Base-by-base conservation (phyloP, 176 grass and related monocot species). In the Triticum aestivum region DNA sequence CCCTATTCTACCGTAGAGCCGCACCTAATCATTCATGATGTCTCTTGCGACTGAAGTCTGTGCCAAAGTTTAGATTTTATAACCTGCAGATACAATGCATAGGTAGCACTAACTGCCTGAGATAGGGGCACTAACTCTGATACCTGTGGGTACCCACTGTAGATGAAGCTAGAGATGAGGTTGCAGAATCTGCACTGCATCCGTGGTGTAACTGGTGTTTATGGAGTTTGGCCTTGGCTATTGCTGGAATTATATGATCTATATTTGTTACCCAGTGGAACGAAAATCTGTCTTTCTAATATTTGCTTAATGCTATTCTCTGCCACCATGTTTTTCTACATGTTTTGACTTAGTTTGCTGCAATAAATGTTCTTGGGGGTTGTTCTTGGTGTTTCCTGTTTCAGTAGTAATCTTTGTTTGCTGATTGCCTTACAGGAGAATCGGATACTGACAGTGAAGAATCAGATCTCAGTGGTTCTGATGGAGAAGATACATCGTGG, bases 401-500 rank as follows among this genome's bases (percentile, higher is more conserved):
- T 78, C 3, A 61, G 6, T 76, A 26, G 42, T 76, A 74, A 71
- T 78, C 27, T 59, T 65, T 87, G 17, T 81, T 14, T 79, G 21
- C 11, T 76, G 63, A 75, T 69, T 34, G 11, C 27, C 34, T 78
- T 84, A 81, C 84, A 88, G 85, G 72, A 59, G 92, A 97, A 83
- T 94, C 92, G 6, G 91, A 96, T 80, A 91, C 91, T 39, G 88
- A 92, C 27, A 91, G 89, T n/a, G 91, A 96, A 79, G 91, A 93
- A 75, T 96, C 94, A 59, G 92, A 97, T 83, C 59, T 97, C 34
- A 97, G 92, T 51, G 92, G 89, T 75, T 94, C 89, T 64, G 91
- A 86, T 42, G 92, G 88, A 75, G 94, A 97, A 82, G 94, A 94
- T 75, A 94, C 88, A 26, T 97, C 92, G 1, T 97, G 94, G 92